Percentiles rank a stretch among this genome's conserved stretches.
These are phyloP conservation scores for Thymus quinquecostatus DNA, from an alignment of 257 asterid genomes.

Conservation along the genomic window DNA sequence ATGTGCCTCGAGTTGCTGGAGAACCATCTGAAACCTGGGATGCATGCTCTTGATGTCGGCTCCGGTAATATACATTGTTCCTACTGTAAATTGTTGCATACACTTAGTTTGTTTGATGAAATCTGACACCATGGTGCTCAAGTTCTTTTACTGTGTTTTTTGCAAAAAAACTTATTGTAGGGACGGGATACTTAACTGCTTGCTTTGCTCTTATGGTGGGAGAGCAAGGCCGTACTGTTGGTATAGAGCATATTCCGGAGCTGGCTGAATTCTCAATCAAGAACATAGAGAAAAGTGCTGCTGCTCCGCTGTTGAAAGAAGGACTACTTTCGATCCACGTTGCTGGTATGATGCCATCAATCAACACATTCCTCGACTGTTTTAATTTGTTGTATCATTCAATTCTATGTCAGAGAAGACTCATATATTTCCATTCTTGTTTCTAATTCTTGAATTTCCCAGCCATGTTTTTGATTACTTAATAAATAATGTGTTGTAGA, in stretches of 20 bases:
- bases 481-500: slow-evolving; percentile 41
- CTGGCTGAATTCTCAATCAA: slow-evolving; percentile 62
- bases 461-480: background rate
- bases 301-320: slow-evolving; percentile 70
- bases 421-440: background rate
- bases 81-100: background rate
- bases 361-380: background rate
- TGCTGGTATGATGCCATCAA: slow-evolving; percentile 60
- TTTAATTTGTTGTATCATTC: background rate
- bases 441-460: background rate
- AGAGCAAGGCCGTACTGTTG: slow-evolving; percentile 75
- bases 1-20: slow-evolving; percentile 86
- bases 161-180: slow-evolving; percentile 36
- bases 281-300: slow-evolving; percentile 74
- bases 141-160: background rate
- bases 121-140: slow-evolving; percentile 1
- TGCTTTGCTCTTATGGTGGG: slow-evolving; percentile 96
- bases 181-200: slow-evolving; percentile 93
- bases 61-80: slow-evolving; percentile 55
- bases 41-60: slow-evolving; percentile 92
- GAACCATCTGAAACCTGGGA: slow-evolving; percentile 77
- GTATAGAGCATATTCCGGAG: slow-evolving; percentile 95
- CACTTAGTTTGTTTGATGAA: background rate
- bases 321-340: slow-evolving; percentile 67
- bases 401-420: background rate